Conservation (phyloP, 2,329 filamentous ascomycete species). For the Ilyonectria mors-panacis region DNA sequence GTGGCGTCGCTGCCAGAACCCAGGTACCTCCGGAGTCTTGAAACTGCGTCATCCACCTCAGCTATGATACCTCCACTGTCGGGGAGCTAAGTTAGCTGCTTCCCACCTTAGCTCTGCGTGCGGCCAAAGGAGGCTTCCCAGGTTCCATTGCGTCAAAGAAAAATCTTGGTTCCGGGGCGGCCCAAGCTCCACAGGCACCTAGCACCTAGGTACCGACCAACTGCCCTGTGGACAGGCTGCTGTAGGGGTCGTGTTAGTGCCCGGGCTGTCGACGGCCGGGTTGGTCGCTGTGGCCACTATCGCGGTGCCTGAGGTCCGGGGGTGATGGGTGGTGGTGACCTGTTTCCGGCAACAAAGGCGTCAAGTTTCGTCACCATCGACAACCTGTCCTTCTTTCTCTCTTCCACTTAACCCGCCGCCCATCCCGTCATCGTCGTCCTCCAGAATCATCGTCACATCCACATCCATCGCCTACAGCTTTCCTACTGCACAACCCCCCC, state of each 20-base stretch:
- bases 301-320: conserved; percentile 3
- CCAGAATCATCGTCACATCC: conserved; percentile 2
- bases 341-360: conserved; percentile 18
- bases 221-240: neutral
- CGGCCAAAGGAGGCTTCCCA: conserved; percentile 2
- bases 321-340: conserved; percentile 1
- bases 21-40: conserved; percentile 3
- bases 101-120: conserved; percentile 9
- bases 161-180: conserved; percentile 21
- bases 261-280: too few relatives aligned
- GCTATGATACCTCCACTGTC: conserved; percentile 28
- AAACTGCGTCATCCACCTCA: conserved; percentile 22
- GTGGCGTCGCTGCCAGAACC: neutral
- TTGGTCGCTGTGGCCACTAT: conserved; percentile 7
- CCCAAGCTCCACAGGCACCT: conserved; percentile 26
- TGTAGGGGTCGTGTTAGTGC: too few relatives aligned
- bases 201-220: too few relatives aligned
- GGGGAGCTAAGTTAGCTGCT: conserved; percentile 15
- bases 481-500: neutral
- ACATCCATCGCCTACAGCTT: neutral
- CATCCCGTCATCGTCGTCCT: neutral
- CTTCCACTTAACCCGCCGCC: neutral
- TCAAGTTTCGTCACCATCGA: conserved; percentile 28
- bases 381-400: conserved; percentile 25
- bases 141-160: neutral